These are phyloP conservation scores for Aspergillus flavus DNA, from an alignment of 2,329 filamentous ascomycete species.

Conservation along the genomic window DNA sequence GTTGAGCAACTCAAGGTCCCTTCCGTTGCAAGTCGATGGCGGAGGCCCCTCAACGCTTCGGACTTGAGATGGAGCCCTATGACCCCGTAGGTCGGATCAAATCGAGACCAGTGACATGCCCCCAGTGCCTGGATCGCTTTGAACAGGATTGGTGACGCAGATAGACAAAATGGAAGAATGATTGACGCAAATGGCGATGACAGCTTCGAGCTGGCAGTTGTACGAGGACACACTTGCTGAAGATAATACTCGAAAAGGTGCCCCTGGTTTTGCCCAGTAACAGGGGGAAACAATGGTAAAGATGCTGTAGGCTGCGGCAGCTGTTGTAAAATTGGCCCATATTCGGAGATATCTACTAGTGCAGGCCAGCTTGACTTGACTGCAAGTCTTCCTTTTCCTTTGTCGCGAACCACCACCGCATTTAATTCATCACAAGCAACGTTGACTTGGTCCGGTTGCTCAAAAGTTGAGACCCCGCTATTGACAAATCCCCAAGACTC, in stretches of 20 bases:
- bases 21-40: conserved; percentile 33
- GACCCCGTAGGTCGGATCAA: conserved; percentile 32
- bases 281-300: conserved; percentile 33
- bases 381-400: background rate
- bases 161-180: conserved; percentile 42
- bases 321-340: background rate
- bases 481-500: conserved; percentile 38
- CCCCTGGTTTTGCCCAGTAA: conserved; percentile 31
- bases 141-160: conserved; percentile 41
- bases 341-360: background rate
- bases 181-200: conserved; percentile 44
- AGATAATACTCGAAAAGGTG: conserved; percentile 45
- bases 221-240: conserved; percentile 44
- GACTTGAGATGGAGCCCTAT: conserved; percentile 42
- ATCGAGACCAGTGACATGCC: conserved; percentile 41
- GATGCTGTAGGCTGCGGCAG: conserved; percentile 15
- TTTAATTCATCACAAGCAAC: conserved; percentile 28
- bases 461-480: conserved; percentile 32
- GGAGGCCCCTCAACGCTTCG: conserved; percentile 40
- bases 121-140: conserved; percentile 43
- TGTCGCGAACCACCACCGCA: conserved; percentile 15
- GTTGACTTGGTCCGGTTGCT: conserved; percentile 28
- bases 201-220: conserved; percentile 37
- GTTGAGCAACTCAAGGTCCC: conserved; percentile 30
- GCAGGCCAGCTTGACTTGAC: conserved; percentile 6